Evolutionary conservation across 1,139 yeast species (phyloP), one percentile per base, ranked within the genome.

Genomic region (Saccharomyces pastorianus): DNA sequence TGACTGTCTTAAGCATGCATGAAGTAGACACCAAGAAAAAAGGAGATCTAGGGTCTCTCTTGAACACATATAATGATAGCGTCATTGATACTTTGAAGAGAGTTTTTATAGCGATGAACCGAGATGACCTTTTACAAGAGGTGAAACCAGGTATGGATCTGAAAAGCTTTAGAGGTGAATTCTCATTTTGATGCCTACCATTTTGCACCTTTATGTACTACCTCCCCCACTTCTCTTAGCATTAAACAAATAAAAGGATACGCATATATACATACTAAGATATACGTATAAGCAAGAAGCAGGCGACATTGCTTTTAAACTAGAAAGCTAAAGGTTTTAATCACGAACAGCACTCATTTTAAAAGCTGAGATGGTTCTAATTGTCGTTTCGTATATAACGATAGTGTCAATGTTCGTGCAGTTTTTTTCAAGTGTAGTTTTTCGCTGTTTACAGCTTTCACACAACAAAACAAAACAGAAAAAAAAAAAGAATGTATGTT

Each of bases 71-170:
- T 67, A 82, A 88, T 42, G 83, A 91, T 14, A 86, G 89, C 57
- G 80, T 93, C 56, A 77, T 87, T 58, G 98, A 91, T 66, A 93
- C 97, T 3, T 77, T 93, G 65, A 87, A 91, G 67, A 77, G 98
- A 57, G 95, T 96, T 4, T 90, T 93, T 64, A 78, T 91, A 66
- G 96, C 96, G 2, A 87, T 93, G 96, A 95, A 89, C 61, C 82
- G 98, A 68, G 79, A 95, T 55, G 99, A 93, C 68, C 75, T 93
- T 64, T 76, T 90, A 53, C 95, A 87, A 62, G 77, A 79, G 69
- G 95, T 93, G 11, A 82, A 81, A 62, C 95, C 95, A 1, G 95
- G 93, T 6, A 71, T 90, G 86, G 84, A 86, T 64, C 79, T 90
- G 62, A 75, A 79, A 52, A 83, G 81, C 58, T 91, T 91, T 73